Evolutionary conservation across 106 monocot species (phyloP).

Genomic region (Dioscorea zingiberensis): DNA sequence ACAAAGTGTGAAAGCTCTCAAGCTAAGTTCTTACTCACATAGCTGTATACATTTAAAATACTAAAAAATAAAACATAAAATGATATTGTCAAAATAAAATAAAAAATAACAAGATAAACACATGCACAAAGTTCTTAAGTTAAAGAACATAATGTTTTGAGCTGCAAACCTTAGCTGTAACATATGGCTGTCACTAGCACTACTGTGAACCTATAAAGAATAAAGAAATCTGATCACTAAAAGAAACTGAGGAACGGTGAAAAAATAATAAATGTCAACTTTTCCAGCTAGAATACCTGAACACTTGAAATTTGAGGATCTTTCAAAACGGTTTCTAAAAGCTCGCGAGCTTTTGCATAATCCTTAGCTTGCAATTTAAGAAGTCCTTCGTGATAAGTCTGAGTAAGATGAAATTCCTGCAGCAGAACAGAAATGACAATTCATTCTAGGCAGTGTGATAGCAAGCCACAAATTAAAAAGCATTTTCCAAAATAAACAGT

Average conservation of each 20-base stretch:
- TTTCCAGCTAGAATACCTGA: slow-evolving; percentile 21
- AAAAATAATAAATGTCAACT: not conserved
- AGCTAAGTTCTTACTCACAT: too few species aligned
- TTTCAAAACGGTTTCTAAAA: slow-evolving; percentile 76
- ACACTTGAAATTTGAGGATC: slow-evolving; percentile 76
- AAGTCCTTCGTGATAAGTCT: slow-evolving; percentile 92
- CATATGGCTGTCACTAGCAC: slow-evolving; percentile 61
- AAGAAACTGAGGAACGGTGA: not conserved
- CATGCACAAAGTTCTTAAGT: not conserved
- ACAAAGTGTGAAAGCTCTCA: too few species aligned
- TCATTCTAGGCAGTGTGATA: not conserved
- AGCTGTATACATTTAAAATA: too few species aligned
- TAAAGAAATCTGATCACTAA: not conserved
- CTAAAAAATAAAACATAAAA: too few species aligned
- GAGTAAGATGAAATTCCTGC: slow-evolving; percentile 91
- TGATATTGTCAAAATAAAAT: too few species aligned
- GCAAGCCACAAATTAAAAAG: not conserved
- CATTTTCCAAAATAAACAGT: not conserved
- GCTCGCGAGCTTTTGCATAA: slow-evolving; percentile 68
- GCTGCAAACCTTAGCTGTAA: slow-evolving; percentile 59
- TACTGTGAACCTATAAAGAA: slow-evolving; percentile 32
- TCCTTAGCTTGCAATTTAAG: slow-evolving; percentile 80
- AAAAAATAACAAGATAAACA: too few species aligned
- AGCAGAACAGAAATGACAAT: not conserved
- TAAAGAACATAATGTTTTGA: not conserved